phyloP scores from a whole-genome alignment of 176 grass and related monocot species.

The Alloteropsis semialata region DNA sequence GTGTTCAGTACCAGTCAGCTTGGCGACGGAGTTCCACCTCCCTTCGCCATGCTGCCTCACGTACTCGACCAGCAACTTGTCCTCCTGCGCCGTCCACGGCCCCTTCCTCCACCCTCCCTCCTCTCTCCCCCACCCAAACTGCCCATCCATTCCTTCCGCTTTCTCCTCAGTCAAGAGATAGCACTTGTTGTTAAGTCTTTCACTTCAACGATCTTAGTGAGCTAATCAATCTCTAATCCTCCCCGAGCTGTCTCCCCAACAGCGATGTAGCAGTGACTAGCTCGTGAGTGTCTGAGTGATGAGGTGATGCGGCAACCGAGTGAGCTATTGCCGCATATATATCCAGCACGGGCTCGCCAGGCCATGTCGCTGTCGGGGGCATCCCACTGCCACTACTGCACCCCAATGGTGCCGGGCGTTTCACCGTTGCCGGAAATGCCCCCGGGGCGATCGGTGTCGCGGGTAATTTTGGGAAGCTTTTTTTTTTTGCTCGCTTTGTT shows the following conservation, averaged over 20 bases:
- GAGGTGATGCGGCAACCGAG: constrained; percentile 28
- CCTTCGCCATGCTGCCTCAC: constrained; percentile 87
- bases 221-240: background rate
- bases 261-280: background rate
- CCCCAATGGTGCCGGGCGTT: background rate
- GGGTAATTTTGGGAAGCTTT: constrained; percentile 25
- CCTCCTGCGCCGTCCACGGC: constrained; percentile 87
- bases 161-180: background rate
- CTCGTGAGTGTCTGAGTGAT: background rate
- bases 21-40: constrained; percentile 89
- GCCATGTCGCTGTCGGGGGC: constrained; percentile 38
- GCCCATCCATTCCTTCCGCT: constrained; percentile 35
- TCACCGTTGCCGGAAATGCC: constrained; percentile 39
- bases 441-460: constrained; percentile 16
- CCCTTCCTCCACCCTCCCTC: constrained; percentile 87
- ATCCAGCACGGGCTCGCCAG: background rate
- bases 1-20: constrained; percentile 61
- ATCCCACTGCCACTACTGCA: constrained; percentile 51
- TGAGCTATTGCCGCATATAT: constrained; percentile 33
- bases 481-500: background rate
- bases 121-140: constrained; percentile 51
- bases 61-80: constrained; percentile 71
- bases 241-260: background rate
- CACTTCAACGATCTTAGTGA: background rate
- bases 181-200: background rate